These are phyloP conservation scores for Aspergillus sojae DNA, from an alignment of 2,329 filamentous ascomycete genomes.

Conservation along the genomic window DNA sequence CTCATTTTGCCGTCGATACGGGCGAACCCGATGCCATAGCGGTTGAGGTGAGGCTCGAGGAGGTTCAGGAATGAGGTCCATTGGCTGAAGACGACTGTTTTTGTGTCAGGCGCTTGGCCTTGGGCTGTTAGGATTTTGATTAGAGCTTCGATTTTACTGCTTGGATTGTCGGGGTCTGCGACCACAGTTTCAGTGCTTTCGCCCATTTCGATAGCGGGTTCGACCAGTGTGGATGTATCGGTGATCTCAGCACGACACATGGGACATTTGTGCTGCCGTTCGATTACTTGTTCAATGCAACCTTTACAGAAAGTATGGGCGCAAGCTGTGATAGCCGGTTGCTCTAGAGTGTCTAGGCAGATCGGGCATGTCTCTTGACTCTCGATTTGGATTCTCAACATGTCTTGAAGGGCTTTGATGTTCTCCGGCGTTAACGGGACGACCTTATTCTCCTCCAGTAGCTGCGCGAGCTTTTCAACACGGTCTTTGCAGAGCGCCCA, in stretches of 20 bases:
- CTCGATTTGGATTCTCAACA: conserved; percentile 76
- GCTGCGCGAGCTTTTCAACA: conserved; percentile 69
- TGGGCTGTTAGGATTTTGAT: conserved; percentile 74
- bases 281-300: conserved; percentile 76
- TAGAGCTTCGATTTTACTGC: conserved; percentile 80
- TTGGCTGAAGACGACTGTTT: conserved; percentile 80
- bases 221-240: conserved; percentile 64
- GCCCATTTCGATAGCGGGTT: conserved; percentile 62
- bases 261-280: conserved; percentile 77
- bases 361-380: conserved; percentile 81
- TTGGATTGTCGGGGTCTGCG: conserved; percentile 67
- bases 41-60: conserved; percentile 68
- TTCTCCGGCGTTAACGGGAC: conserved; percentile 75
- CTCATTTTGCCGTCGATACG: conserved; percentile 83
- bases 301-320: conserved; percentile 75
- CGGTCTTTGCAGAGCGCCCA: conserved; percentile 80
- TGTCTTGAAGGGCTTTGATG: conserved; percentile 69
- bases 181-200: conserved; percentile 51
- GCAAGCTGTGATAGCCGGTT: conserved; percentile 81
- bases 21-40: conserved; percentile 63
- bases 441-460: conserved; percentile 68
- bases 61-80: conserved; percentile 80
- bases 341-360: conserved; percentile 72
- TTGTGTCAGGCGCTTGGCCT: conserved; percentile 65
- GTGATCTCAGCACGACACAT: conserved; percentile 75